These are phyloP conservation scores for Fusarium cyanostomum DNA, from an alignment of 2,329 filamentous ascomycete genomes.

Conservation along the genomic window DNA sequence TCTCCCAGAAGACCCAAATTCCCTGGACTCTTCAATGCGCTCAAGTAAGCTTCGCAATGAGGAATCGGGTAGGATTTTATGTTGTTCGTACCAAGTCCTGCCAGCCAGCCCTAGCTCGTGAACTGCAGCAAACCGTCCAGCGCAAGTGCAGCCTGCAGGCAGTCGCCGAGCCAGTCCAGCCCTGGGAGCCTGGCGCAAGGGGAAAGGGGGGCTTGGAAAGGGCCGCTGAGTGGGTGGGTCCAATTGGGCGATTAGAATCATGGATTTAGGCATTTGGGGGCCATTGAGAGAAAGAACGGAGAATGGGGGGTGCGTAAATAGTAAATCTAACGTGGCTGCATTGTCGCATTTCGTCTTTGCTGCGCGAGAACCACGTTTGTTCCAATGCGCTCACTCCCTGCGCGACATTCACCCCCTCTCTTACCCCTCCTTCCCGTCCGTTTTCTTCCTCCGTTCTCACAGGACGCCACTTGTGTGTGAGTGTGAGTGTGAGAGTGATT, in stretches of 20 bases:
- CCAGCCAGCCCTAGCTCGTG: constrained; percentile 4
- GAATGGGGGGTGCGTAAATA: constrained; percentile 6
- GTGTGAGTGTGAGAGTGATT: constrained; percentile 14
- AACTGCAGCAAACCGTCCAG: constrained; percentile 33
- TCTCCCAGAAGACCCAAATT: background rate
- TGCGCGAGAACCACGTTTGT: constrained; percentile 27
- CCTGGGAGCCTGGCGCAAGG: constrained; percentile 32
- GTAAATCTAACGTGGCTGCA: constrained; percentile 11
- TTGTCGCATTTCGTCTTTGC: constrained; percentile 27
- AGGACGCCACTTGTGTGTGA: constrained; percentile 15
- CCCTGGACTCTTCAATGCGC: background rate
- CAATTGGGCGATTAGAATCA: constrained; percentile 16
- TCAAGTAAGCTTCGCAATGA: constrained; percentile 8
- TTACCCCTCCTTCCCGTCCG: constrained; percentile 24
- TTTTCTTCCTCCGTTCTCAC: constrained; percentile 20
- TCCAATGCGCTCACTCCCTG: constrained; percentile 11
- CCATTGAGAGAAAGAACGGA: constrained; percentile 6
- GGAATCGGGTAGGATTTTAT: constrained; percentile 5
- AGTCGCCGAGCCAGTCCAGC: constrained; percentile 26
- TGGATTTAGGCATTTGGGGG: constrained; percentile 21
- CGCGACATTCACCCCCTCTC: constrained; percentile 2
- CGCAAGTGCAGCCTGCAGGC: constrained; percentile 32
- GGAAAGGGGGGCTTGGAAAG: constrained; percentile 30
- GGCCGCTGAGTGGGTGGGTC: constrained; percentile 6
- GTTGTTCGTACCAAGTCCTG: background rate